Conservation (phyloP, 169 alveolate genomes). For the Eimeria necatrix region DNA sequence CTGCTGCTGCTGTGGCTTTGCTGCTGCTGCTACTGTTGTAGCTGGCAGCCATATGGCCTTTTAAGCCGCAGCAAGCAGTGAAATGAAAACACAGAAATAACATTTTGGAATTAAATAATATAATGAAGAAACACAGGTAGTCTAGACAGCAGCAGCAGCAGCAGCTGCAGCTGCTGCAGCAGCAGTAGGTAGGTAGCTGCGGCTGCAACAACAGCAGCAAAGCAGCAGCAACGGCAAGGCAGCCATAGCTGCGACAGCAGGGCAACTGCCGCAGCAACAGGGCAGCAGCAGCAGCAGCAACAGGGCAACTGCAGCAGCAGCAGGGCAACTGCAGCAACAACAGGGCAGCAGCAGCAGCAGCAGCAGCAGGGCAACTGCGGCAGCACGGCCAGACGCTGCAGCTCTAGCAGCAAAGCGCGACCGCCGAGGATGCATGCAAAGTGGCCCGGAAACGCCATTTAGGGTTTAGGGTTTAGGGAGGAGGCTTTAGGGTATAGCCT, state of each 20-base stretch:
- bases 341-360: too few relatives aligned
- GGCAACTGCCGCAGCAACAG: too few relatives aligned
- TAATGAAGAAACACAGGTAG: background rate
- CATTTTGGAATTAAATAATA: background rate
- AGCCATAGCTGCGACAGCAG: background rate
- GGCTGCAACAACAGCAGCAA: background rate
- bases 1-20: background rate
- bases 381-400: background rate
- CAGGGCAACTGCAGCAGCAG: too few relatives aligned
- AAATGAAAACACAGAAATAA: background rate
- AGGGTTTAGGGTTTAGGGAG: background rate
- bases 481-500: too few relatives aligned
- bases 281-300: too few relatives aligned
- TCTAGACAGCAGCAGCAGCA: slow-evolving; percentile 13
- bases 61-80: background rate
- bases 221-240: background rate
- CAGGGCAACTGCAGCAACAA: too few relatives aligned
- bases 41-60: background rate
- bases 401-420: background rate
- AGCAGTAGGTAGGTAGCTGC: background rate
- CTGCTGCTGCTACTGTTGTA: background rate
- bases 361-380: background rate
- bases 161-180: slow-evolving; percentile 47
- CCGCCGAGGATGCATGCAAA: background rate
- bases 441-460: background rate